These are phyloP conservation scores for Colletotrichum siamense DNA, from an alignment of 2,329 filamentous ascomycete genomes.

Conservation along the genomic window DNA sequence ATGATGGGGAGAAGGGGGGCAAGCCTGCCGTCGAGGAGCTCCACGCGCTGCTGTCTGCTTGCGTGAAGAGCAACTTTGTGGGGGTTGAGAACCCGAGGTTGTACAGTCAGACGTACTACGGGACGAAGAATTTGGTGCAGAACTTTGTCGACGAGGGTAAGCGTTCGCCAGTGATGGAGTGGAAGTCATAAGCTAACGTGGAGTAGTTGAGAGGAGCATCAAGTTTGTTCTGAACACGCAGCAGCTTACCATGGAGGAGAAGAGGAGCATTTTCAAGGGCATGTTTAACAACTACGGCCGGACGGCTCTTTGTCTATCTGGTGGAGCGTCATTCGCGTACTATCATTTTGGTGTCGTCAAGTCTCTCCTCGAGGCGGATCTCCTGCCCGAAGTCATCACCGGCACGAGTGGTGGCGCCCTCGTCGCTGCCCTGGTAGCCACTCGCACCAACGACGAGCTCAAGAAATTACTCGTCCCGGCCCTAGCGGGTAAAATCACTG, in stretches of 20 bases:
- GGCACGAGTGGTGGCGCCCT: conserved; percentile 94
- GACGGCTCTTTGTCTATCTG: conserved; percentile 90
- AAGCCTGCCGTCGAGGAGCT: conserved; percentile 73
- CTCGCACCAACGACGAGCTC: conserved; percentile 89
- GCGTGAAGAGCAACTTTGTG: conserved; percentile 97
- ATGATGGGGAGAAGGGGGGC: conserved; percentile 39
- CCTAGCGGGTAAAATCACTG: conserved; percentile 82
- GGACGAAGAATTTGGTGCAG: conserved; percentile 94
- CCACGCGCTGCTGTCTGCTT: conserved; percentile 80
- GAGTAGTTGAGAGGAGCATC: conserved; percentile 67
- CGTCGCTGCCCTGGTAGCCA: conserved; percentile 85
- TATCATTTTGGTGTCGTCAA: conserved; percentile 96
- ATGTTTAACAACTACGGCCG: conserved; percentile 90
- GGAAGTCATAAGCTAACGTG: conserved; percentile 14
- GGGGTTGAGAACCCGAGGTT: conserved; percentile 91
- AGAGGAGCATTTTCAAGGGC: conserved; percentile 84
- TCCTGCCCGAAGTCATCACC: conserved; percentile 92
- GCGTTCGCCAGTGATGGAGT: conserved; percentile 26
- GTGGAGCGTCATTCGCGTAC: conserved; percentile 93
- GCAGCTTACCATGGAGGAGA: conserved; percentile 73
- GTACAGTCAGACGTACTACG: conserved; percentile 98
- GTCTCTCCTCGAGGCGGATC: conserved; percentile 82
- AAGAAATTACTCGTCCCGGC: conserved; percentile 85
- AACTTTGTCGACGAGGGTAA: conserved; percentile 84
- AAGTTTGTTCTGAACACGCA: conserved; percentile 72